A percentile compares a stretch with the other conserved stretches of the same genome.
Conservation (phyloP, 2,329 filamentous ascomycete species). For the Botryotinia globosa region DNA sequence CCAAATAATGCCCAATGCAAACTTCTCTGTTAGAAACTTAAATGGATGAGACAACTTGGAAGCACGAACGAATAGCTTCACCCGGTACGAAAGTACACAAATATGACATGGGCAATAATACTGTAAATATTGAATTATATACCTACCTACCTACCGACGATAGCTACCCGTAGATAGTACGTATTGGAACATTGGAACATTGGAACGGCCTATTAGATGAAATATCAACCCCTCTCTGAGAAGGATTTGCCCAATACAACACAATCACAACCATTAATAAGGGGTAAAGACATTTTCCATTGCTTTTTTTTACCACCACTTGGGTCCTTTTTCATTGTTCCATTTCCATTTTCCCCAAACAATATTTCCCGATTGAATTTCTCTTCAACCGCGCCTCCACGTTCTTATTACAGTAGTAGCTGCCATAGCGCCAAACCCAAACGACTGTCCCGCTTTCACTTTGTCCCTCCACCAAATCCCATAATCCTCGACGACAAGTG, state of each 20-base stretch:
- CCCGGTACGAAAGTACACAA: not conserved
- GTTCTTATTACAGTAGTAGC: not conserved
- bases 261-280: constrained; percentile 1
- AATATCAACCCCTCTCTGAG: not conserved
- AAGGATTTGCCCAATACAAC: not conserved
- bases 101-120: not conserved
- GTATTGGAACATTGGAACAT: not conserved
- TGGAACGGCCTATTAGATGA: not conserved
- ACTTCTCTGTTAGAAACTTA: constrained; percentile 13
- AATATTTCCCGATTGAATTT: constrained; percentile 8
- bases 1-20: constrained; percentile 20
- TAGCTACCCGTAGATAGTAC: too few species aligned
- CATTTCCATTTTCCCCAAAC: not conserved
- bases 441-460: constrained; percentile 22
- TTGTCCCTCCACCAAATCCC: constrained; percentile 20
- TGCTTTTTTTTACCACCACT: not conserved
- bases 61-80: constrained; percentile 1
- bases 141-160: too few species aligned
- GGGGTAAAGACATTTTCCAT: constrained; percentile 7
- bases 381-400: constrained; percentile 14
- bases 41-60: constrained; percentile 21
- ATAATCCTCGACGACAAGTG: constrained; percentile 16
- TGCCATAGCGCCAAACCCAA: constrained; percentile 20
- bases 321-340: constrained; percentile 5
- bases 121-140: not conserved